Evolutionary conservation across 805 yeast genomes (phyloP), one percentile per base, ranked within the genome.

Genomic region (Myxozyma geophila): DNA sequence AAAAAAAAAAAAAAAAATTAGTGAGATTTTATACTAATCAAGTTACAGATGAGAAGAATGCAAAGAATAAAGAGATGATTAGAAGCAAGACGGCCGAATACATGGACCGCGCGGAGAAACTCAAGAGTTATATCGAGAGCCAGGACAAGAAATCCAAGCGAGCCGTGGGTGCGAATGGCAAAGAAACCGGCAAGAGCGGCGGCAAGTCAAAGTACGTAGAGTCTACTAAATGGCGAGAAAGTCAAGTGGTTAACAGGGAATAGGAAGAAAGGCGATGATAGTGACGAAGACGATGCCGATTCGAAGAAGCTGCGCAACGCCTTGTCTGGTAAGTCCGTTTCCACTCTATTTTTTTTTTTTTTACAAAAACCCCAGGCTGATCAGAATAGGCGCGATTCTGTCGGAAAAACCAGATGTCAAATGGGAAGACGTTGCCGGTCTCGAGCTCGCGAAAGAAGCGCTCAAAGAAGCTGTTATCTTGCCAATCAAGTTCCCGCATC

Each of bases 351-450:
- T n/a, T n/a, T n/a, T n/a, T n/a, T n/a, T n/a, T n/a, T n/a, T n/a
- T 9, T 37, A 15, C 28, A 13, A 9, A 7, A 5, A 7, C 2
- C 36, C 21, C 6, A n/a, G 7, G 21, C 57, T 35, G 49, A 37
- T 21, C 21, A 17, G 12, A 1, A 19, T 21, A 64, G 68, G 70
- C 9, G 96, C 98, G 0, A 92, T 95, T 66, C 80, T 95, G 56
- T 83, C 92, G 44, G 98, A 93, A 72, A 92, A 85, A 64, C 99
- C 99, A 23, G 88, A 95, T 73, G 93, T 95, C 36, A 82, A 83
- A 69, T 95, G 99, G 99, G 87, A 85, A 69, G 99, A 95, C 74
- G 88, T 95, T 67, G 99, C 99, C 0, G 99, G 99, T 35, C 81
- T 95, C 66, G 98, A 93, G 67, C 84, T 86, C 37, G 99, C 99